Conservation (phyloP, 1,139 yeast genomes). For the Lodderomyces jiufengensis region DNA sequence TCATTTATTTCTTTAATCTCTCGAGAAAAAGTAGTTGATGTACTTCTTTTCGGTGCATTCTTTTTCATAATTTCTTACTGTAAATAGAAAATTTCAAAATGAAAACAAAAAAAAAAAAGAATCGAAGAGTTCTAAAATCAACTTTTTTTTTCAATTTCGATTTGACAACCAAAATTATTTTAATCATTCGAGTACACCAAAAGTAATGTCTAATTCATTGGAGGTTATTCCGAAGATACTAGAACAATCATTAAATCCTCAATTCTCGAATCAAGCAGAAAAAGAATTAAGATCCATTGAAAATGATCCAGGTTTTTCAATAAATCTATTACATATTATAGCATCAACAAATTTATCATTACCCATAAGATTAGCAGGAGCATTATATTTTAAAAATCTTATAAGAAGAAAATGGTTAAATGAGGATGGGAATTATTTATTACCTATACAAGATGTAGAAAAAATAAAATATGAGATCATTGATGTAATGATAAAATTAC, state of each 20-base stretch:
- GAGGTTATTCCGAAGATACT: conserved; percentile 44
- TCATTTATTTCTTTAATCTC: no score
- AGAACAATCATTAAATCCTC: conserved; percentile 49
- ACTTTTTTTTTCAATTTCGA: no score
- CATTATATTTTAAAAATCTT: conserved; percentile 86
- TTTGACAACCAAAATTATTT: no score
- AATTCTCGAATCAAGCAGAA: conserved; percentile 60
- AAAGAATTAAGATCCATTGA: conserved; percentile 59
- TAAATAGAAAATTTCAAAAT: no score
- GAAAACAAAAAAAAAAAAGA: no score
- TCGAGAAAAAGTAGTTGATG: no score
- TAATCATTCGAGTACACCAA: no score
- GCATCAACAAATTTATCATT: conserved; percentile 55
- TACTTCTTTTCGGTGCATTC: no score
- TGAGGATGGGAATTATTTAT: conserved; percentile 76
- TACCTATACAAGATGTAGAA: conserved; percentile 59
- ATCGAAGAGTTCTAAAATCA: no score
- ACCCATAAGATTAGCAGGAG: conserved; percentile 78
- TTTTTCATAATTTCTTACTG: no score
- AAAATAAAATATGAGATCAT: conserved; percentile 75
- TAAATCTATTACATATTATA: conserved; percentile 71
- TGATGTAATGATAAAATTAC: conserved; percentile 76
- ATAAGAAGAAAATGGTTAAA: conserved; percentile 84
- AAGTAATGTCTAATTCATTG: conserved; percentile 26
- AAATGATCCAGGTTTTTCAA: conserved; percentile 65